Evolutionary conservation across 257 asterid genomes (phyloP), one percentile per base, ranked within the genome.

Genomic region (Solanum pennellii): DNA sequence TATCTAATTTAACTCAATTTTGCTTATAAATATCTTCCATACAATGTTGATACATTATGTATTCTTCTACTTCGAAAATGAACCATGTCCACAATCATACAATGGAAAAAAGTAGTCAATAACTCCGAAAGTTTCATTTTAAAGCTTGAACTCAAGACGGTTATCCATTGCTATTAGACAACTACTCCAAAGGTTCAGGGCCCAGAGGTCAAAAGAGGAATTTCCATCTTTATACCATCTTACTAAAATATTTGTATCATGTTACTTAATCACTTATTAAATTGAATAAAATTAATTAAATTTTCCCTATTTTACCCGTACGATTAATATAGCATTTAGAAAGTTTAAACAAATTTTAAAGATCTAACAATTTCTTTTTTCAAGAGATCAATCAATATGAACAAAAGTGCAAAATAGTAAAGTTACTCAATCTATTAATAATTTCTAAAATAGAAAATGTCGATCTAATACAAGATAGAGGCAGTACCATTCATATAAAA

Each of bases 1-100:
- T 20, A 20, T 8, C 12, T 12, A 0, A 59, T 59, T 1, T 20
- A 59, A 59, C 12, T 21, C 27, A 20, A 0, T 20, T 59, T 3
- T 3, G 5, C 21, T 20, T 20, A 8, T 20, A 59, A 59, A 20
- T 1, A 4, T 2, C 25, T 20, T 18, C 21, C 5, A 7, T 59
- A 12, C 66, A 59, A 59, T 52, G 7, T 35, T 35, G 7, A 5
- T 35, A 35, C 7, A 35, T 35, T 35, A 35, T 35, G 7, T 35
- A 35, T 39, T 39, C 41, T 39, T 39, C 41, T 39, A 39, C 41
- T 39, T 39, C 2, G 8, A 42, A 9, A 9, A 8, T 42, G 45
- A 42, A 42, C 12, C 2, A 33, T 42, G 45, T 7, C 45, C n/a
- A 56, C n/a, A 18, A 56, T 56, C 25, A 20, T 56, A 20, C 25